phyloP scores from a whole-genome alignment of 2,329 filamentous ascomycete genomes.

The Pestalotiopsis fici region DNA sequence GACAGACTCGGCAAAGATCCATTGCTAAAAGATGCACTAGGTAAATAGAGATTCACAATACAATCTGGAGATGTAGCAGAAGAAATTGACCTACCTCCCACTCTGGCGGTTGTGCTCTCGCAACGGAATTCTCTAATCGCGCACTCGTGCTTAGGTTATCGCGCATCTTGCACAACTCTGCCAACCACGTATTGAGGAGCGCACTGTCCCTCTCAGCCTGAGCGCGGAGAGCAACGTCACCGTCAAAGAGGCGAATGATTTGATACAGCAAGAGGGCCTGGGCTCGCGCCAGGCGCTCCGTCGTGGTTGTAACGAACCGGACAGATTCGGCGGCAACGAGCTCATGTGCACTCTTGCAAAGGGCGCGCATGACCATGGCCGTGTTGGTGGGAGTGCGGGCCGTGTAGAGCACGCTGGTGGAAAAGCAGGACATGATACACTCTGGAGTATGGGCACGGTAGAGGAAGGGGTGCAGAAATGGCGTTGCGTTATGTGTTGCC shows the following conservation, averaged over 20 bases:
- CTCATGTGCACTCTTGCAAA: slow-evolving; percentile 23
- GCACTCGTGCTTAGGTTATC: slow-evolving; percentile 24
- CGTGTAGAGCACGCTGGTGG: slow-evolving; percentile 27
- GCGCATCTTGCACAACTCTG: slow-evolving; percentile 26
- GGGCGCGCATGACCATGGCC: slow-evolving; percentile 26
- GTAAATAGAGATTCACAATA: not conserved
- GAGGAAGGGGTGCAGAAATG: slow-evolving; percentile 30
- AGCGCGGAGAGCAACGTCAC: slow-evolving; percentile 20
- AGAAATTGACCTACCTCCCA: not conserved
- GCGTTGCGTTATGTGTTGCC: slow-evolving; percentile 25
- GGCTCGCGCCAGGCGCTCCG: slow-evolving; percentile 24
- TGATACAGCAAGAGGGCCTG: slow-evolving; percentile 26
- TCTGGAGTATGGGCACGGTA: slow-evolving; percentile 25
- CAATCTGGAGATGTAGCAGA: not conserved
- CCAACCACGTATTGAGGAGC: slow-evolving; percentile 18
- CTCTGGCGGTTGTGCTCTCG: not conserved
- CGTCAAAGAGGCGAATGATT: slow-evolving; percentile 25
- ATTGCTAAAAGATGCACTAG: slow-evolving; percentile 20
- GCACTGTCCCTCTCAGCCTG: slow-evolving; percentile 19
- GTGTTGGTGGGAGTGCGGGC: slow-evolving; percentile 27
- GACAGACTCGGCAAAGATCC: slow-evolving; percentile 35
- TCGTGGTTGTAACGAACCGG: slow-evolving; percentile 15
- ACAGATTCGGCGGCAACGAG: slow-evolving; percentile 16
- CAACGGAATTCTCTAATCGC: slow-evolving; percentile 6
- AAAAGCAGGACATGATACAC: slow-evolving; percentile 32